phyloP scores from a whole-genome alignment of 257 asterid genomes.

The Nicotiana otophora region DNA sequence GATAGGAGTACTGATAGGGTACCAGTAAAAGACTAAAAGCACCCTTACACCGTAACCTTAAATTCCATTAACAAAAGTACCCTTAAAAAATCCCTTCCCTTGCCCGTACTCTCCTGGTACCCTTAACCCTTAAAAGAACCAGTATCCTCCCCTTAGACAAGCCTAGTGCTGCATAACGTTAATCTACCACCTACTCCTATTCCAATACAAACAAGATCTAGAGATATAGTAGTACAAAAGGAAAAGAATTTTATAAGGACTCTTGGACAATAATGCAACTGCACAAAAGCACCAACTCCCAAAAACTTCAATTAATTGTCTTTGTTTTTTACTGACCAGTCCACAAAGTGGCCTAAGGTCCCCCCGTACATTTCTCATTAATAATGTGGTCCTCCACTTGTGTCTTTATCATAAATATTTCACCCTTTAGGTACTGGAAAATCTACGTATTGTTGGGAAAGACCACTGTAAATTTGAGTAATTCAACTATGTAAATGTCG shows the following conservation, averaged over 20 bases:
- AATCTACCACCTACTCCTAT: too few relatives aligned
- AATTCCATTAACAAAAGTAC: too few relatives aligned
- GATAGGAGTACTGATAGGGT: too few relatives aligned
- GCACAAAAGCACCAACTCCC: slow-evolving; percentile 16
- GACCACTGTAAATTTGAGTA: background rate
- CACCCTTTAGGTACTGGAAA: background rate
- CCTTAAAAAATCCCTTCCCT: too few relatives aligned
- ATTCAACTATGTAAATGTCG: background rate
- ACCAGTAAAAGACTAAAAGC: too few relatives aligned
- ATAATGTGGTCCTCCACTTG: slow-evolving; percentile 36
- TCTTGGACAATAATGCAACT: slow-evolving; percentile 25
- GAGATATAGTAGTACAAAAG: background rate
- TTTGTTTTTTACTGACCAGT: background rate
- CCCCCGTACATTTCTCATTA: slow-evolving; percentile 22
- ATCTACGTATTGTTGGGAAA: background rate
- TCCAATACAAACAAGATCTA: background rate
- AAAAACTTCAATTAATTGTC: slow-evolving; percentile 17
- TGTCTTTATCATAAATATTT: background rate
- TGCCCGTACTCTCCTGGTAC: too few relatives aligned
- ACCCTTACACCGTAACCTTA: too few relatives aligned
- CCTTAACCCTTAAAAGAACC: too few relatives aligned
- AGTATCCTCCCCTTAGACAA: too few relatives aligned
- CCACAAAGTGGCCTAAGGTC: background rate
- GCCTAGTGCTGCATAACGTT: too few relatives aligned
- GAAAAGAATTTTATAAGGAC: background rate